These are phyloP conservation scores for Cadophora sp. DNA, from an alignment of 2,329 filamentous ascomycete genomes.

Conservation along the genomic window DNA sequence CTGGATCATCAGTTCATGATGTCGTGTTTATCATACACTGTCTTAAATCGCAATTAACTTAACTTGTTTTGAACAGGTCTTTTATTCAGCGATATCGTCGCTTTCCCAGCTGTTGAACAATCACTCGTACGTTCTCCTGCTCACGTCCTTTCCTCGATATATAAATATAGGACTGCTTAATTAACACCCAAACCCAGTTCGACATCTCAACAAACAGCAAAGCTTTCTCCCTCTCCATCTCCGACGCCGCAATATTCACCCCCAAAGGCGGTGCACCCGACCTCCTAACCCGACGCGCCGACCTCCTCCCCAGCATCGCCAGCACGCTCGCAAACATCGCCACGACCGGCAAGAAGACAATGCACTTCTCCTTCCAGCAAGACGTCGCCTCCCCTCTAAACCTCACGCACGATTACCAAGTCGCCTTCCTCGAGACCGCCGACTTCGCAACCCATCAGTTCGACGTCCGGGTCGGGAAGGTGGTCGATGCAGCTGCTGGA, in stretches of 20 bases:
- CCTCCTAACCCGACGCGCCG: slow-evolving; percentile 64
- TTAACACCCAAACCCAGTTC: slow-evolving; percentile 19
- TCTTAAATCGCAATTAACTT: not conserved
- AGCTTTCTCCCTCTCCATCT: slow-evolving; percentile 51
- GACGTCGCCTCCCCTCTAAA: slow-evolving; percentile 59
- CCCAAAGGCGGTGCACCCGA: slow-evolving; percentile 55
- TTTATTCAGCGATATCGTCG: slow-evolving; percentile 16
- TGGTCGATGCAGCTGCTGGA: slow-evolving; percentile 52
- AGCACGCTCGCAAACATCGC: slow-evolving; percentile 57
- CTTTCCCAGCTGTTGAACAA: slow-evolving; percentile 6
- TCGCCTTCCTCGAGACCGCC: slow-evolving; percentile 56
- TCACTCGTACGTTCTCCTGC: slow-evolving; percentile 11
- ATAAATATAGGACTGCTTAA: not conserved
- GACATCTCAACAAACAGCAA: slow-evolving; percentile 30
- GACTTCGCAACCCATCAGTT: slow-evolving; percentile 58
- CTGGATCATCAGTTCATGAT: too few species aligned
- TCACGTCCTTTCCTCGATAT: too few species aligned
- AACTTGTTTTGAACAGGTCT: not conserved
- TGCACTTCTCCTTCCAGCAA: slow-evolving; percentile 64
- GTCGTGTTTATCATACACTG: not conserved
- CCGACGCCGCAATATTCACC: slow-evolving; percentile 63
- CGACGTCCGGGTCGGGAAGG: slow-evolving; percentile 57
- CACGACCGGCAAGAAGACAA: slow-evolving; percentile 61
- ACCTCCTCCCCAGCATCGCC: slow-evolving; percentile 56
- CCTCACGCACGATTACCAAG: slow-evolving; percentile 65